These are phyloP conservation scores for Teunomyces panamensis DNA, from an alignment of 805 yeast genomes.

Conservation along the genomic window DNA sequence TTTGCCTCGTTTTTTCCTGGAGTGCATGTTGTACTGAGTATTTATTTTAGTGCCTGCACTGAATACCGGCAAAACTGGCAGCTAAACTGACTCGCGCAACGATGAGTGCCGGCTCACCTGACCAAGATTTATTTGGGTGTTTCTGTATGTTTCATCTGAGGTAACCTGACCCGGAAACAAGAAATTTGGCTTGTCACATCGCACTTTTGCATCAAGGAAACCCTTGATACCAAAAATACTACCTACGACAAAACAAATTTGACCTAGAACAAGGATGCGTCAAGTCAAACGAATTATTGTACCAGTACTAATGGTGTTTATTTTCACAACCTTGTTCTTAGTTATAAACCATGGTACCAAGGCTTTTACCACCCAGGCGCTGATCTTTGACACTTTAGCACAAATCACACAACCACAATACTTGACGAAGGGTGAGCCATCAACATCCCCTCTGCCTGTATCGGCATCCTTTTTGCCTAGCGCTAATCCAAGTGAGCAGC, in stretches of 20 bases:
- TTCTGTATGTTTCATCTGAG: not conserved
- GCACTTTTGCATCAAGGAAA: not conserved
- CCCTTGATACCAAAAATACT: not conserved
- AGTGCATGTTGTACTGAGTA: not conserved
- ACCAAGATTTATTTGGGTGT: not conserved
- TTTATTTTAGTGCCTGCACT: not conserved
- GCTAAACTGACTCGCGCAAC: not conserved
- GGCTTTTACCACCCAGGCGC: not conserved
- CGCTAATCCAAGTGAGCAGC: not conserved
- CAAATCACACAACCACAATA: conserved; percentile 7
- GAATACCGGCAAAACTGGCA: not conserved
- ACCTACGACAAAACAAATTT: not conserved
- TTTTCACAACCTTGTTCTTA: conserved; percentile 1
- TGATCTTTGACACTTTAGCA: conserved; percentile 8
- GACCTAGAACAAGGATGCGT: not conserved
- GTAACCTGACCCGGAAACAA: not conserved
- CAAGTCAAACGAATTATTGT: conserved; percentile 2
- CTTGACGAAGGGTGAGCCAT: not conserved
- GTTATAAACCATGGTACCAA: conserved; percentile 1
- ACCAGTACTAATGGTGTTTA: conserved; percentile 4
- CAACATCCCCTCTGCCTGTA: not conserved
- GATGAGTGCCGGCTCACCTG: not conserved
- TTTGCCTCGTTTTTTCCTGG: not conserved
- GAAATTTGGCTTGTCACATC: not conserved
- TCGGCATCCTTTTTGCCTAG: not conserved